phyloP scores from a whole-genome alignment of 2,329 filamentous ascomycete genomes.

The Davidsoniella australis region DNA sequence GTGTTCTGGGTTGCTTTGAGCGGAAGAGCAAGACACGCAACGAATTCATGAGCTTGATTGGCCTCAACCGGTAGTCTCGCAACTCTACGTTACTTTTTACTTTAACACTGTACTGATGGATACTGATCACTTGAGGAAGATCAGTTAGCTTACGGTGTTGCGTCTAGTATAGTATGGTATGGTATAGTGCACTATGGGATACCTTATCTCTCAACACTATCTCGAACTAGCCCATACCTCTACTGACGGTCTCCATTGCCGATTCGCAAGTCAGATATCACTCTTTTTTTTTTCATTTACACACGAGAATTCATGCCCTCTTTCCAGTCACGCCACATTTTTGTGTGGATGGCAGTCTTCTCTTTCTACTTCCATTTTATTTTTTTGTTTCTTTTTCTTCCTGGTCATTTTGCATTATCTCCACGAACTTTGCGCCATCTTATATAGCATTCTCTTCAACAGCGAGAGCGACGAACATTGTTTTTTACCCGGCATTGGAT shows the following conservation, averaged over 20 bases:
- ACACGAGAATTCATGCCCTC: background rate
- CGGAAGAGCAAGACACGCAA: constrained; percentile 84
- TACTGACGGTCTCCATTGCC: background rate
- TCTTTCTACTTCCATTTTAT: constrained; percentile 7
- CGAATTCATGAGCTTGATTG: constrained; percentile 75
- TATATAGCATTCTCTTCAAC: constrained; percentile 13
- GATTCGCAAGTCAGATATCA: background rate
- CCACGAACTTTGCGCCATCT: constrained; percentile 7
- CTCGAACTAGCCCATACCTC: too few species aligned
- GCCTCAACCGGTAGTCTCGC: constrained; percentile 31
- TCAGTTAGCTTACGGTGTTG: too few species aligned
- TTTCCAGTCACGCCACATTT: background rate
- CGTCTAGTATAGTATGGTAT: too few species aligned
- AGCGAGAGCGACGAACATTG: constrained; percentile 13
- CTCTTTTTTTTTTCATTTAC: background rate
- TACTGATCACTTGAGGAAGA: background rate
- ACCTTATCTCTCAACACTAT: too few species aligned
- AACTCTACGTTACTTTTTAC: too few species aligned
- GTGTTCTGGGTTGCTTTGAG: constrained; percentile 92
- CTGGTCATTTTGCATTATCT: constrained; percentile 4
- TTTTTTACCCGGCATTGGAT: constrained; percentile 11
- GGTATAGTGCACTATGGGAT: too few species aligned
- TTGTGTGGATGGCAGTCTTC: background rate
- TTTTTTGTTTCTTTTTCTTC: constrained; percentile 2
- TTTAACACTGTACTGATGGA: too few species aligned